phyloP scores from a whole-genome alignment of 2,329 filamentous ascomycete genomes.

The Elsinoe batatas region DNA sequence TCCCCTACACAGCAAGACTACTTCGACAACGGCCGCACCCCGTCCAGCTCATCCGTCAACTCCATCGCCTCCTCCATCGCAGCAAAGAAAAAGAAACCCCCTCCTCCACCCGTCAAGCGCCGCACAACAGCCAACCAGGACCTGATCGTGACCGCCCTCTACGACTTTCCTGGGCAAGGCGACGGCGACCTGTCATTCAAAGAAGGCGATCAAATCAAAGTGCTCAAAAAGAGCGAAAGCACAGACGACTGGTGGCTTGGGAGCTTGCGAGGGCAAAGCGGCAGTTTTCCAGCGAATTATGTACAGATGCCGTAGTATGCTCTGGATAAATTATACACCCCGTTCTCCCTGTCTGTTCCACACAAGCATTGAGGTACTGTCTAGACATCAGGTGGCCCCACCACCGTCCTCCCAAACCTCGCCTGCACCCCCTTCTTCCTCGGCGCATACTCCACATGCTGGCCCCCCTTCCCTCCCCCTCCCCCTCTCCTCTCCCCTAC shows the following conservation, averaged over 20 bases:
- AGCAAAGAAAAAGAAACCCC: slow-evolving; percentile 67
- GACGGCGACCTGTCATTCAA: slow-evolving; percentile 62
- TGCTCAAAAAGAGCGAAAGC: slow-evolving; percentile 68
- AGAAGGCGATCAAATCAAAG: slow-evolving; percentile 67
- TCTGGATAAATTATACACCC: neutral
- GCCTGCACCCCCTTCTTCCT: neutral
- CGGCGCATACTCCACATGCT: neutral
- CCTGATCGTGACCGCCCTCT: slow-evolving; percentile 51
- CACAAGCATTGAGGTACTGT: neutral
- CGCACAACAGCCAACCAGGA: slow-evolving; percentile 41
- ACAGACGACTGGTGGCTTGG: slow-evolving; percentile 86
- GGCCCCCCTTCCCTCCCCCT: neutral
- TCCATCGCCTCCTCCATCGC: slow-evolving; percentile 30
- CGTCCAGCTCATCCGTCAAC: slow-evolving; percentile 27
- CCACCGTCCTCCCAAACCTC: neutral
- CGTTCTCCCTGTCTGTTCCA: neutral
- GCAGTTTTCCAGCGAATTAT: slow-evolving; percentile 78
- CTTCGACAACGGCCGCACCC: slow-evolving; percentile 33
- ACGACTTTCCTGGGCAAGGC: slow-evolving; percentile 62
- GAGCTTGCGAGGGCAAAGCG: slow-evolving; percentile 57
- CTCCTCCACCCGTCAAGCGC: slow-evolving; percentile 61
- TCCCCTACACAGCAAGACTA: slow-evolving; percentile 26
- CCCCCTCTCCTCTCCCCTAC: neutral
- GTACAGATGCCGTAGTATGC: slow-evolving; percentile 21
- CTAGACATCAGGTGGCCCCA: neutral